These are phyloP conservation scores for Mycena metata DNA, from an alignment of 768 basidiomycete genomes.

Conservation along the genomic window DNA sequence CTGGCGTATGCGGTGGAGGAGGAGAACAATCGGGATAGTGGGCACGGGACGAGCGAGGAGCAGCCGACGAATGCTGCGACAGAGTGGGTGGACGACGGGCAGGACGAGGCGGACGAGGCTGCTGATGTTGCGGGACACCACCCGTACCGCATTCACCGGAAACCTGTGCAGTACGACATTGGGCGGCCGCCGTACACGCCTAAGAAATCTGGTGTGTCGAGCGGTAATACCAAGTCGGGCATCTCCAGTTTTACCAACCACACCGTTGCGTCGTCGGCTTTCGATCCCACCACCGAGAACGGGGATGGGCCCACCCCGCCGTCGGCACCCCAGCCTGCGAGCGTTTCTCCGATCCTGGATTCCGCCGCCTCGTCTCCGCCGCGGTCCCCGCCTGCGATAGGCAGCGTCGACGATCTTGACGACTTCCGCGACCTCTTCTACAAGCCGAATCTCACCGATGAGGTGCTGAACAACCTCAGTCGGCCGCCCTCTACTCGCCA, in stretches of 20 bases:
- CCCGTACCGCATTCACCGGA: constrained; percentile 41
- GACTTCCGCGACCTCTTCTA: constrained; percentile 83
- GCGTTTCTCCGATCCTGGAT: constrained; percentile 45
- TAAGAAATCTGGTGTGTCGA: constrained; percentile 30
- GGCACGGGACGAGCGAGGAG: constrained; percentile 62
- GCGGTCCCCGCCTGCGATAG: constrained; percentile 67
- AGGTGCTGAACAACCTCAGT: constrained; percentile 45
- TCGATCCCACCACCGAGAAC: constrained; percentile 25
- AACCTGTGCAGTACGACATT: constrained; percentile 55
- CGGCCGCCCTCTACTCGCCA: constrained; percentile 40
- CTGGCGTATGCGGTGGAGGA: constrained; percentile 61
- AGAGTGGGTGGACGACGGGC: constrained; percentile 30
- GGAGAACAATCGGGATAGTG: constrained; percentile 55
- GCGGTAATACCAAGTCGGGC: constrained; percentile 16
- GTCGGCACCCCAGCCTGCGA: constrained; percentile 30
- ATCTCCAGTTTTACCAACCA: constrained; percentile 32
- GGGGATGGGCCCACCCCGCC: constrained; percentile 37
- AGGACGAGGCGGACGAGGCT: constrained; percentile 11
- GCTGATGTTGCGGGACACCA: constrained; percentile 34
- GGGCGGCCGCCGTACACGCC: constrained; percentile 45
- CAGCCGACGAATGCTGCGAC: constrained; percentile 38
- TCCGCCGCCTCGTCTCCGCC: constrained; percentile 54
- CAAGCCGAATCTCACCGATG: constrained; percentile 54
- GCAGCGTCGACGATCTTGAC: constrained; percentile 76
- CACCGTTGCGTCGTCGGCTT: constrained; percentile 41